Percentiles rank a stretch among this genome's conserved stretches.
Conservation (phyloP, 1,284 basidiomycete species). For the Tremellales sp. region DNA sequence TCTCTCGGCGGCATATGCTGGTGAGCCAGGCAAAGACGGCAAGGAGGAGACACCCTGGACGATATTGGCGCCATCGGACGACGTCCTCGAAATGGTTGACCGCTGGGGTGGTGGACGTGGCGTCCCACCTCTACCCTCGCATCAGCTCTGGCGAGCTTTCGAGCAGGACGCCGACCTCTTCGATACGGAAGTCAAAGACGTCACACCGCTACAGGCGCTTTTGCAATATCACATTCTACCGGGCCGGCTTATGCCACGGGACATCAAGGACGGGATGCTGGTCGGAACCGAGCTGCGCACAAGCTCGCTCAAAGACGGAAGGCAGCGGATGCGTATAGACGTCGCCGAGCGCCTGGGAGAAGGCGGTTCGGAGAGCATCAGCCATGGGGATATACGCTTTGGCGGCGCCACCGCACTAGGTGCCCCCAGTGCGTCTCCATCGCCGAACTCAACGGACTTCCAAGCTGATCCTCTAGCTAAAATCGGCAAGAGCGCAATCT, state of each 20-base stretch:
- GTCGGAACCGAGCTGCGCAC: conserved; percentile 73
- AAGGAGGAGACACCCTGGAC: conserved; percentile 59
- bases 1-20: conserved; percentile 66
- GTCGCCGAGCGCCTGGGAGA: conserved; percentile 48
- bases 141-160: conserved; percentile 3
- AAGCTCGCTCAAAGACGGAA: conserved; percentile 59
- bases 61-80: conserved; percentile 83
- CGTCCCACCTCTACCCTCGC: neutral
- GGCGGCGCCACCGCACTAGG: conserved; percentile 77
- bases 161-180: neutral
- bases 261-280: conserved; percentile 68
- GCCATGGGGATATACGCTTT: conserved; percentile 65
- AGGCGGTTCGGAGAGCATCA: conserved; percentile 40
- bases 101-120: conserved; percentile 32
- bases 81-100: conserved; percentile 59
- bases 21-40: conserved; percentile 55
- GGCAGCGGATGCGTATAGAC: conserved; percentile 70
- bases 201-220: conserved; percentile 35
- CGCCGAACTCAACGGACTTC: neutral
- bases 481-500: conserved; percentile 75
- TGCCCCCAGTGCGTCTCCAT: conserved; percentile 59
- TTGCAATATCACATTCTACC: conserved; percentile 78
- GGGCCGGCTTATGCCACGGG: conserved; percentile 64
- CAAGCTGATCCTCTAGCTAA: conserved; percentile 54
- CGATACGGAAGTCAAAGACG: conserved; percentile 21